phyloP scores from a whole-genome alignment of 805 yeast species.

The Wickerhamiella australiensis region DNA sequence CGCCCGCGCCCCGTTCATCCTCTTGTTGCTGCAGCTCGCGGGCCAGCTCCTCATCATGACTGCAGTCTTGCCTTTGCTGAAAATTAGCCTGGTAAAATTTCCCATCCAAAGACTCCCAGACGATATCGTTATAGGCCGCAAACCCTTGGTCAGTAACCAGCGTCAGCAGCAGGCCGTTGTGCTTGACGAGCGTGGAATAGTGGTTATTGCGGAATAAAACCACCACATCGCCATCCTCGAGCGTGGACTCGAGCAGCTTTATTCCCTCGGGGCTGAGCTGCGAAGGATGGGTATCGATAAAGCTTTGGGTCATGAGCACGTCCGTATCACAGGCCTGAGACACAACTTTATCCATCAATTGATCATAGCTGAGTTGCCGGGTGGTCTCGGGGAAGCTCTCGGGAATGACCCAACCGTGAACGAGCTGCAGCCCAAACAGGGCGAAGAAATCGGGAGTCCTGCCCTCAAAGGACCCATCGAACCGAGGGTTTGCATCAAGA shows the following conservation, averaged over 20 bases:
- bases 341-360: slow-evolving; percentile 20
- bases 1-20: background rate
- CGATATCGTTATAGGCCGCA: slow-evolving; percentile 36
- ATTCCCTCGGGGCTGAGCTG: slow-evolving; percentile 69
- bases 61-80: slow-evolving; percentile 28
- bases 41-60: slow-evolving; percentile 10
- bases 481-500: slow-evolving; percentile 55
- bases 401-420: slow-evolving; percentile 66
- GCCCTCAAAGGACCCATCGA: slow-evolving; percentile 50
- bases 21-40: background rate
- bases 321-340: background rate
- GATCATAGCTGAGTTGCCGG: slow-evolving; percentile 21
- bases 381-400: slow-evolving; percentile 12
- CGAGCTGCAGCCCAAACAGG: slow-evolving; percentile 46
- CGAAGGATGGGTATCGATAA: slow-evolving; percentile 51
- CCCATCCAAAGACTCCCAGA: slow-evolving; percentile 80
- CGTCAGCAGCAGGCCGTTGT: slow-evolving; percentile 39
- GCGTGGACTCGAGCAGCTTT: slow-evolving; percentile 32
- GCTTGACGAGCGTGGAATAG: slow-evolving; percentile 51
- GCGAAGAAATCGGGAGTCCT: slow-evolving; percentile 46
- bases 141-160: slow-evolving; percentile 70
- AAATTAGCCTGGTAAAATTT: slow-evolving; percentile 57
- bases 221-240: slow-evolving; percentile 44
- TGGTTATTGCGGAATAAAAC: slow-evolving; percentile 86
- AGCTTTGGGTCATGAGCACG: slow-evolving; percentile 27